Evolutionary conservation across 2,329 filamentous ascomycete species (phyloP).

Genomic region (Colletotrichum plurivorum): DNA sequence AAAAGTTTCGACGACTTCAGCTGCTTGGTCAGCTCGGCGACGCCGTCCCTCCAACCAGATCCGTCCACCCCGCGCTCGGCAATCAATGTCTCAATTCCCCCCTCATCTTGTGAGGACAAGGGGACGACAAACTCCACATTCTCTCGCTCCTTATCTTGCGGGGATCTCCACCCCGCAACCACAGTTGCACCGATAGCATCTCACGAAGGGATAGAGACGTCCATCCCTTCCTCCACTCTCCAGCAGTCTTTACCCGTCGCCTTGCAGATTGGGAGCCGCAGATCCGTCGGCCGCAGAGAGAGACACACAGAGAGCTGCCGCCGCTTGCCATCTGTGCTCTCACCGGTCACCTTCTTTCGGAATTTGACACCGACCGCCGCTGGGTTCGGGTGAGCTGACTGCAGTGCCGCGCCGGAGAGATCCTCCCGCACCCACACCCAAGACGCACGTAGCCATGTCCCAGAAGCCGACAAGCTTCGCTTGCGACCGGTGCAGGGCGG

Average conservation of each 20-base stretch:
- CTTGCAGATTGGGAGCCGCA: slow-evolving; percentile 7
- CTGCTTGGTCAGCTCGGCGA: neutral
- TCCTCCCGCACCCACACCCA: neutral
- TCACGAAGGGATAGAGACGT: slow-evolving; percentile 1
- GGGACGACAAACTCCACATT: slow-evolving; percentile 13
- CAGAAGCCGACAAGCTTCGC: slow-evolving; percentile 36
- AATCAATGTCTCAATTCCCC: no score
- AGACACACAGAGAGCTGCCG: neutral
- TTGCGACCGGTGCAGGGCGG: slow-evolving; percentile 34
- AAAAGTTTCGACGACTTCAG: neutral
- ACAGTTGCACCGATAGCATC: slow-evolving; percentile 2
- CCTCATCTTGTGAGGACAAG: neutral
- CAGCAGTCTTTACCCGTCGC: neutral
- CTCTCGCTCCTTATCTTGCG: slow-evolving; percentile 17
- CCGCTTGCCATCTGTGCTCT: no score
- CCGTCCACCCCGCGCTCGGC: neutral
- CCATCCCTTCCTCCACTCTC: neutral
- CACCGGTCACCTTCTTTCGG: no score
- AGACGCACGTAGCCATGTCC: slow-evolving; percentile 23
- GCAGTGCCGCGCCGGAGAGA: neutral
- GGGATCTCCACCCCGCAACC: slow-evolving; percentile 34
- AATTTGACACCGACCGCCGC: neutral
- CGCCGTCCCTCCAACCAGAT: neutral
- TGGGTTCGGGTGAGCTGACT: slow-evolving; percentile 12
- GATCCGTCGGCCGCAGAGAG: slow-evolving; percentile 10